Conservation (phyloP, 2,329 filamentous ascomycete genomes). For the Talaromyces rugulosus region DNA sequence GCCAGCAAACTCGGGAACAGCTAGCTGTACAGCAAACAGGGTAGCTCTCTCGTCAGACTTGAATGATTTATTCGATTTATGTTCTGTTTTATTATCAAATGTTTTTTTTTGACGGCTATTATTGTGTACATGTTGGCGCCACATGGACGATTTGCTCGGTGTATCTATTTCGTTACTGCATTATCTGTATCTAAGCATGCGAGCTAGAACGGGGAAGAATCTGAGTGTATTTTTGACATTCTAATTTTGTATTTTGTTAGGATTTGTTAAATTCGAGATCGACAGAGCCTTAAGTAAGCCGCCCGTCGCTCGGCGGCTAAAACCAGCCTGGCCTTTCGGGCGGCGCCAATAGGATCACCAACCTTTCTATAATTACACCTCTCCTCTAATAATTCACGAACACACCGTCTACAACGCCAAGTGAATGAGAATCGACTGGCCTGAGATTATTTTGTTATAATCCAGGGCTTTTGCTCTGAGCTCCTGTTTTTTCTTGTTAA, state of each 20-base stretch:
- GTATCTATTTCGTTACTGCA: neutral
- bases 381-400: neutral
- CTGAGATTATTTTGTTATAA: neutral
- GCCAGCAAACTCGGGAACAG: constrained; percentile 31
- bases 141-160: neutral
- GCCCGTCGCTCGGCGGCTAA: constrained; percentile 11
- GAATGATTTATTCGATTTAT: constrained; percentile 9
- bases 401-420: neutral
- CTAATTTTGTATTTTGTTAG: neutral
- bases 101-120: constrained; percentile 9
- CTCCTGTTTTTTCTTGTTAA: neutral
- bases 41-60: constrained; percentile 11
- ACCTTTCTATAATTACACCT: neutral
- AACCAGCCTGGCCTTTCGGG: constrained; percentile 26
- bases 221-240: neutral
- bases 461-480: neutral
- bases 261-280: neutral
- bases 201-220: neutral
- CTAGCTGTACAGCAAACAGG: constrained; percentile 24
- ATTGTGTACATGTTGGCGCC: constrained; percentile 12
- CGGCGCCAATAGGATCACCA: constrained; percentile 5
- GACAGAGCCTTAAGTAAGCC: neutral
- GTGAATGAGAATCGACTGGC: neutral
- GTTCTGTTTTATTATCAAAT: constrained; percentile 10
- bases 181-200: neutral